Evolutionary conservation across 148 eudicot genomes (phyloP), one percentile per base, ranked within the genome.

Genomic region (Rhododendron henanense): DNA sequence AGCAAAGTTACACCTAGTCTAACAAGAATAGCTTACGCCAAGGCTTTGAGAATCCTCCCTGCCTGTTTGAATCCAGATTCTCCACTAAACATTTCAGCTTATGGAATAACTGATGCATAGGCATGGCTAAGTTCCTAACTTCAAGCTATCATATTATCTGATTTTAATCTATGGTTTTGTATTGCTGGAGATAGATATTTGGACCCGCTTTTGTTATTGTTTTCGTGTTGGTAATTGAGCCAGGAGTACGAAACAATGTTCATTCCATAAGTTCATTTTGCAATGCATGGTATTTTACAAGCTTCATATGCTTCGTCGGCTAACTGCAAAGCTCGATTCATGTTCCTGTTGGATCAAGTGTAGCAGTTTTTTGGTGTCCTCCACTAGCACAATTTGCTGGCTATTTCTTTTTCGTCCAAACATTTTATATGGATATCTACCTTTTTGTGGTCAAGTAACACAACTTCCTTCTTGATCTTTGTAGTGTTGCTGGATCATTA

Each of bases 291-390:
- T 82, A 67, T 23, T 82, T 11, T 82, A 59, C 48, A 82, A 61
- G 63, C 48, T 82, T 59, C 45, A 57, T 82, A 59, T 82, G 71
- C 33, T 82, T 82, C 0, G 9, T 19, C 3, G 21, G 21, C 41
- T 83, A 55, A 81, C 8, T 79, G 47, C 84, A 37, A 82, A 59
- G 69, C 44, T 55, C 69, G 11, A 23, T 82, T 37, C 19, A 82
- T 5, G 10, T 59, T 11, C 7, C 19, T 23, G 57, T 78, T 78
- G 57, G 57, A 39, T 78, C 28, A 47, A 78, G 31, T 4, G 28
- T 45, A 2, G 45, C 79, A 6, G 79, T 75, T 75, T 75, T 37
- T 37, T 19, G 8, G 3, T 6, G 3, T 25, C 19, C 33, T 19
- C 15, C 57, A 78, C 59, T 51, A n/a, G 50, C 28, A 39, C 9